Percentiles rank a stretch among this genome's conserved stretches.
Conservation (phyloP, 306 rosid genomes). For the Cyamopsis tetragonoloba region DNA sequence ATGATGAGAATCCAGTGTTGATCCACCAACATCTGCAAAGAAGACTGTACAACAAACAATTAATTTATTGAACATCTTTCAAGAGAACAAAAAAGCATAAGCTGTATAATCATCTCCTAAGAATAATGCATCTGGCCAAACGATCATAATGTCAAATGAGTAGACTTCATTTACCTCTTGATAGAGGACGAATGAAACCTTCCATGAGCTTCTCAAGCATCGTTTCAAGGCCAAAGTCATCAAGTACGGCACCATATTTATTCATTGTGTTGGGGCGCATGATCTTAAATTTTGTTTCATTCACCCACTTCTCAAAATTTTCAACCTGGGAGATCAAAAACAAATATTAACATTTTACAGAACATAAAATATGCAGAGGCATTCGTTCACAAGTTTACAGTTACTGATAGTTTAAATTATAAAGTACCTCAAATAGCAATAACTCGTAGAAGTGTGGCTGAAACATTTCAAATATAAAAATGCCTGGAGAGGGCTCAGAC, state of each 20-base stretch:
- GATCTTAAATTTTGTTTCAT: constrained; percentile 65
- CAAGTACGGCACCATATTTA: constrained; percentile 85
- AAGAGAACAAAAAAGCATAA: neutral
- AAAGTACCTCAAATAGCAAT: constrained; percentile 76
- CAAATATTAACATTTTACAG: constrained; percentile 2
- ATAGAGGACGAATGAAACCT: constrained; percentile 70
- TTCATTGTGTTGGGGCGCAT: constrained; percentile 99
- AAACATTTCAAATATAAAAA: constrained; percentile 79
- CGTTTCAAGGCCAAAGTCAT: constrained; percentile 88
- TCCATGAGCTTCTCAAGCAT: constrained; percentile 93
- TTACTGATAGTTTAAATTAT: constrained; percentile 22
- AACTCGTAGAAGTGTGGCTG: constrained; percentile 68
- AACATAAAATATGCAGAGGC: constrained; percentile 1
- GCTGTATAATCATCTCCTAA: neutral
- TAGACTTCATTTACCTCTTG: constrained; percentile 50
- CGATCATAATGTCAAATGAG: neutral
- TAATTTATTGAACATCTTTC: neutral
- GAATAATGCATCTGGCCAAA: constrained; percentile 15
- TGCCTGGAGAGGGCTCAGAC: constrained; percentile 69
- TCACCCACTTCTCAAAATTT: constrained; percentile 82
- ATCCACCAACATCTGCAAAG: constrained; percentile 51
- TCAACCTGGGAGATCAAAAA: constrained; percentile 62
- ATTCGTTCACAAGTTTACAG: constrained; percentile 13
- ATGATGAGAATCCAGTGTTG: constrained; percentile 58
- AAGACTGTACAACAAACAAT: constrained; percentile 40